Evolutionary conservation across 2,329 filamentous ascomycete species (phyloP), one percentile per base, ranked within the genome.

Genomic region (Niveomyces coronatus): DNA sequence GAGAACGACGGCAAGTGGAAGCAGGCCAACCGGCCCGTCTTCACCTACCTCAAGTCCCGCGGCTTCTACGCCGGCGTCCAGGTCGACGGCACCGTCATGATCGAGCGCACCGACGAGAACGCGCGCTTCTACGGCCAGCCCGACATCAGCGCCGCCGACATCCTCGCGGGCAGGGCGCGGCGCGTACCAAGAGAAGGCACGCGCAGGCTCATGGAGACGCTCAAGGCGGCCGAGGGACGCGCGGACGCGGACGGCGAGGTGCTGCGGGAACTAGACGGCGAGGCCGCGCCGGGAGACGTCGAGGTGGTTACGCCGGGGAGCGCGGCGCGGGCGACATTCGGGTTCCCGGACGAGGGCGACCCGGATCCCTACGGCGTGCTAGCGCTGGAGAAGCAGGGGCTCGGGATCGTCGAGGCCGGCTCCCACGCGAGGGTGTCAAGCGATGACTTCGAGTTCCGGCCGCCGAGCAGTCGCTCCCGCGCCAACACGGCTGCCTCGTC

Each of bases 1-100:
- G 84, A 89, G 51, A 85, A 60, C 16, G 53, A 57, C 31, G 53
- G 57, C 24, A 57, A 59, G 41, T 57, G 57, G 49, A 60, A 53
- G 37, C 49, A 81, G 31, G 82, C 82, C 0, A 72, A 53, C 43
- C 55, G 53, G 48, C 67, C 68, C 3, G 67, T 70, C n/a, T 71
- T 70, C 40, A 67, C 65, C 3, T 94, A 94, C 56, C 76, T 94
- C 61, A 94, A 94, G 63, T 88, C 82, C 33, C 76, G 86, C 37
- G 88, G 88, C 4, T 78, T 94, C 48, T 94, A 93, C 52, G 87
- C 85, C 1, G 86, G 86, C 20, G 74, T 94, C 1, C 83, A 88
- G 51, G 71, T 94, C 23, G 87, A 94, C 52, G 88, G 88, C 18
- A 94, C 86, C 0, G 74, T 94, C 9, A 71, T 94, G 34, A 83